Conservation (phyloP, 2,329 filamentous ascomycete species). For the Hirsutella thompsonii region DNA sequence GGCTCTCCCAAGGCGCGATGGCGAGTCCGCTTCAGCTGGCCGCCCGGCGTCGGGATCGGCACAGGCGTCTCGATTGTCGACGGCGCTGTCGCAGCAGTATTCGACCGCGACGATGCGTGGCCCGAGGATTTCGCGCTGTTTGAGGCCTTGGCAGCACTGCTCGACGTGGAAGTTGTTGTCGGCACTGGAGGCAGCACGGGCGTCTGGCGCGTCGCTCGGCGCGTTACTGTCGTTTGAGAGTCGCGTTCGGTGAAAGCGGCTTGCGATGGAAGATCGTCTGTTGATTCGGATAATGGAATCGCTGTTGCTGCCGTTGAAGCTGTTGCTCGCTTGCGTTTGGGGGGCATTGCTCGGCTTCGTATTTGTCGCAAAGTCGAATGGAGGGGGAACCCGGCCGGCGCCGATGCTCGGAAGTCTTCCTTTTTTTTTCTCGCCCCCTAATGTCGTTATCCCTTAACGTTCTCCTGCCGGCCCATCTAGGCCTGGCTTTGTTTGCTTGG, state of each 20-base stretch:
- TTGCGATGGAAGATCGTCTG: no score
- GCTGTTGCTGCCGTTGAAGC: conserved; percentile 7
- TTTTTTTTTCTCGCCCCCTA: no score
- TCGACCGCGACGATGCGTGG: no score
- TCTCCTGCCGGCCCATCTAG: no score
- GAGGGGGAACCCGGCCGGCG: no score
- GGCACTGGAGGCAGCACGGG: conserved; percentile 16
- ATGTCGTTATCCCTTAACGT: no score
- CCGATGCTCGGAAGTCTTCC: no score
- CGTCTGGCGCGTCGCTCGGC: conserved; percentile 27
- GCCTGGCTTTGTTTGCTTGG: no score
- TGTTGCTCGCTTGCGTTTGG: conserved; percentile 23
- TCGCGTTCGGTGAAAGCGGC: no score
- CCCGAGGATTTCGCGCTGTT: neutral
- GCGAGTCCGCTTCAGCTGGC: conserved; percentile 11
- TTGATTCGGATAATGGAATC: no score
- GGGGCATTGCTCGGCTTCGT: conserved; percentile 15
- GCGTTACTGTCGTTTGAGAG: conserved; percentile 10
- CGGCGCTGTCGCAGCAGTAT: neutral
- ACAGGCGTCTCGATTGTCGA: conserved; percentile 8
- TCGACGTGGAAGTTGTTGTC: conserved; percentile 7
- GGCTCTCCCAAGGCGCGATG: conserved; percentile 3
- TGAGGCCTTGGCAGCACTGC: neutral
- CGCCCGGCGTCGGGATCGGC: conserved; percentile 6
- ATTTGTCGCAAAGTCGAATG: no score